Base-by-base conservation (phyloP, 208 protist genomes). In the Lotmaria passim region DNA sequence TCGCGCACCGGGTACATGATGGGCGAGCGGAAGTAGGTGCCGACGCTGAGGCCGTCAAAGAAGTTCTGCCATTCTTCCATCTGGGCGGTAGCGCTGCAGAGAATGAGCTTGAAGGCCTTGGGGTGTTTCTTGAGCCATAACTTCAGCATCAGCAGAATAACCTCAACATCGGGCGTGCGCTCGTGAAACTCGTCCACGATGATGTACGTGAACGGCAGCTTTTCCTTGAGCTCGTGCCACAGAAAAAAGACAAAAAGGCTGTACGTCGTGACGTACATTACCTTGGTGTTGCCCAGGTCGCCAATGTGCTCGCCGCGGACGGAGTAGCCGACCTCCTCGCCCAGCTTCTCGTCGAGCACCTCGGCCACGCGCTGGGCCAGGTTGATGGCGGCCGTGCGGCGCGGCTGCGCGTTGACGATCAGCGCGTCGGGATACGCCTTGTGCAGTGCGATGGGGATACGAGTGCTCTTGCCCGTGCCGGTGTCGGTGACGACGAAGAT, bases 141-240 rank as follows among this genome's bases (percentile, higher is more conserved):
- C 76, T 95, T 95, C 47, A 98, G 78, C 50, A 98, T 69, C 17
- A 94, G 71, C 28, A 98, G 64, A 23, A 97, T 85, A 21, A 98
- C 86, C 77, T 98, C 94, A 26, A 88, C 86, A 62, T 98, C 93
- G 0, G 99, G 87, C 7, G 96, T 98, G 28, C 96, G 82, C 82
- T 98, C 96, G 75, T 98, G 96, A 52, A 97, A 93, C 73, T 98
- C 96, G 67, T 98, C 96, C 47, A 98, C 83, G 57, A 98, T 91
- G 57, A 98, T 81, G 78, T 97, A 93, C 14, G 90, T 95, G 70
- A 97, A 82, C 15, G 71, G 73, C 58, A 91, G 75, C 34, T 64
- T 62, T 10, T 69, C 77, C 46, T 90, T 74, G 17, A 85, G 80
- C 68, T 60, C 50, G 36, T 72, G 77, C 74, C 81, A 85, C 21